Evolutionary conservation across 805 yeast genomes (phyloP), one percentile per base, ranked within the genome.

Genomic region (Saturnispora serradocipensis): DNA sequence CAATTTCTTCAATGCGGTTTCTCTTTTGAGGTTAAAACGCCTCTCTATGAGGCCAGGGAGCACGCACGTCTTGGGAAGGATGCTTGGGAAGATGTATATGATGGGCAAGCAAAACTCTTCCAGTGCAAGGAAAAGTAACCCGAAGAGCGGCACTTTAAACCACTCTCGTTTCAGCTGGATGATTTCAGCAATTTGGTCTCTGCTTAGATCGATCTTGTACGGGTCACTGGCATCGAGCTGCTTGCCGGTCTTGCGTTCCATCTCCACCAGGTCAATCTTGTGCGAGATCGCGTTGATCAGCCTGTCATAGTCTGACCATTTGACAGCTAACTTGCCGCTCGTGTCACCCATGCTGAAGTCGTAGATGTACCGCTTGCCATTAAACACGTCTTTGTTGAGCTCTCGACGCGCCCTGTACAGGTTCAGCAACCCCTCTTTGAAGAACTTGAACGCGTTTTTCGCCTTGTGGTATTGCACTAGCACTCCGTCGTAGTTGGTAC

Each of bases 61-160:
- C 6, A 76, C 67, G 63, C 88, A 82, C 0, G 86, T 82, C 54
- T 74, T 74, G 0, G 88, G 89, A 3, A 83, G 72, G 13, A 82
- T 58, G 40, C 72, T 72, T 0, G 89, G 88, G 46, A 81, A 65
- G 1, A 68, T 53, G 50, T 71, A 73, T 53, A 83, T 74, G 6
- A 82, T 54, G 0, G 77, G 45, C 1, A 86, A 78, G 0, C 86
- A 79, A 46, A 70, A 56, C 58, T 83, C 88, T 61, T 79, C 78
- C 54, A 79, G 74, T 1, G 81, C 58, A n/a, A 74, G 63, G 53
- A 80, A 75, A 1, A 81, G 58, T 1, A 77, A 58, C 0, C 75
- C 84, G 67, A 83, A 83, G n/a, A 72, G 28, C 4, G 88, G 88
- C 27, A 83, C 65, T 60, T 78, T 80, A 30, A 59, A 53, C 46